phyloP scores from a whole-genome alignment of 1,284 basidiomycete species.

The Papiliotrema nemorosa region DNA sequence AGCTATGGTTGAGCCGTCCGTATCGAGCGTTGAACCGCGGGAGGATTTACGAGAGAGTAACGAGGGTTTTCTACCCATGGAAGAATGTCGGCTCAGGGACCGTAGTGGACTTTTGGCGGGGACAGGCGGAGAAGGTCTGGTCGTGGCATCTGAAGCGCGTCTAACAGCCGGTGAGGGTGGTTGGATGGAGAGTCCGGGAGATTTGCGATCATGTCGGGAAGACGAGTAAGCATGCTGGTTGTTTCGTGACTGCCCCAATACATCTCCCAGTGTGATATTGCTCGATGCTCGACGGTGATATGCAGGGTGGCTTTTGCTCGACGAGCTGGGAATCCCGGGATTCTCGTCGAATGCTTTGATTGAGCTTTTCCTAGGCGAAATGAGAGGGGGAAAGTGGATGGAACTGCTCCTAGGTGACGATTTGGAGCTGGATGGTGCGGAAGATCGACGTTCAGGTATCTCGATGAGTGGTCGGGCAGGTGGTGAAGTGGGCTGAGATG shows the following conservation, averaged over 20 bases:
- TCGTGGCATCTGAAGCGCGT: slow-evolving; percentile 1
- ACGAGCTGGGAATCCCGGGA: too few species aligned
- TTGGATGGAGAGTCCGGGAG: slow-evolving; percentile 27
- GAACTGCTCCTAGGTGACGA: slow-evolving; percentile 5
- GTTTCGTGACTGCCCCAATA: background rate
- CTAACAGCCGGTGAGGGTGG: slow-evolving; percentile 19
- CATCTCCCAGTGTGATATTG: background rate
- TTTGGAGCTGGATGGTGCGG: slow-evolving; percentile 9
- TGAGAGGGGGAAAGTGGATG: slow-evolving; percentile 4
- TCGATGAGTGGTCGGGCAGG: background rate
- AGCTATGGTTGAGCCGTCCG: too few species aligned
- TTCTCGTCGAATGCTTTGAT: background rate
- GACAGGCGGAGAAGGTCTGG: slow-evolving; percentile 35
- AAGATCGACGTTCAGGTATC: too few species aligned
- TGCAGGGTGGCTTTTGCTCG: too few species aligned
- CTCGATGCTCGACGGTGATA: background rate
- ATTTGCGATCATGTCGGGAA: slow-evolving; percentile 10
- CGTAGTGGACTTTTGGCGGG: slow-evolving; percentile 44
- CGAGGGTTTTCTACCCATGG: background rate
- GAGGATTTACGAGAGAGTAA: background rate
- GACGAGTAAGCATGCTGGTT: background rate
- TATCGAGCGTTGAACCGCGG: background rate
- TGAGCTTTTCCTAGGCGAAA: slow-evolving; percentile 20
- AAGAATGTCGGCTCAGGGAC: slow-evolving; percentile 15
- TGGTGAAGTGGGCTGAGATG: background rate